These are phyloP conservation scores for Aspergillus fructus DNA, from an alignment of 2,329 filamentous ascomycete genomes.

Conservation along the genomic window DNA sequence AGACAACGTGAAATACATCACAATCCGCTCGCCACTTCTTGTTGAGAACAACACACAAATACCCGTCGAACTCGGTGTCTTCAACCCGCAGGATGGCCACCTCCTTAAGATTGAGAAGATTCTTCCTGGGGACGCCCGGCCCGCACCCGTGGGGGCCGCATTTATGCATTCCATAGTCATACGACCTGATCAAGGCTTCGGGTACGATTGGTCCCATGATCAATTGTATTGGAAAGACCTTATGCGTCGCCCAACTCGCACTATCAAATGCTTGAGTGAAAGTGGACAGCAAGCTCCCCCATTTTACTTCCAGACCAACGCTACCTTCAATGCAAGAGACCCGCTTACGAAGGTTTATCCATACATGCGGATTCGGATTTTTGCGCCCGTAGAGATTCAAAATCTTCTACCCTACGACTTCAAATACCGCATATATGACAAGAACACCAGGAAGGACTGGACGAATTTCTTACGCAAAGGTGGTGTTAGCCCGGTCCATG, in stretches of 20 bases:
- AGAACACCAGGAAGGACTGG: slow-evolving; percentile 98
- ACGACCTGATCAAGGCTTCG: slow-evolving; percentile 91
- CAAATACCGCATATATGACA: slow-evolving; percentile 99
- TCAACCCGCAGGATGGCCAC: slow-evolving; percentile 81
- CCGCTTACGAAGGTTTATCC: slow-evolving; percentile 84
- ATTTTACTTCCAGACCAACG: slow-evolving; percentile 96
- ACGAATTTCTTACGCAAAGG: slow-evolving; percentile 96
- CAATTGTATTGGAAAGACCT: slow-evolving; percentile 91
- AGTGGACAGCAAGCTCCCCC: slow-evolving; percentile 72
- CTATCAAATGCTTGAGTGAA: slow-evolving; percentile 85
- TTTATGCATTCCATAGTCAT: slow-evolving; percentile 86
- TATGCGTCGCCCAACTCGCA: slow-evolving; percentile 77
- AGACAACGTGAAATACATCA: slow-evolving; percentile 98
- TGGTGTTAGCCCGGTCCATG: slow-evolving; percentile 93
- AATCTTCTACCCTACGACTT: slow-evolving; percentile 96
- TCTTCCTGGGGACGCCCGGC: slow-evolving; percentile 81
- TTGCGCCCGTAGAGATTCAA: slow-evolving; percentile 88
- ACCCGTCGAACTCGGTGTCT: slow-evolving; percentile 88
- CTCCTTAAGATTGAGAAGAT: slow-evolving; percentile 98
- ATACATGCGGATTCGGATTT: slow-evolving; percentile 89
- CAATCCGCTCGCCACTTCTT: slow-evolving; percentile 83
- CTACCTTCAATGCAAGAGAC: slow-evolving; percentile 78
- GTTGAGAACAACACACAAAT: slow-evolving; percentile 98
- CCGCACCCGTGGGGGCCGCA: slow-evolving; percentile 87
- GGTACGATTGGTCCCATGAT: slow-evolving; percentile 92